Base-by-base conservation (phyloP, 2,329 filamentous ascomycete genomes). In the Diaporthe aspalathi region DNA sequence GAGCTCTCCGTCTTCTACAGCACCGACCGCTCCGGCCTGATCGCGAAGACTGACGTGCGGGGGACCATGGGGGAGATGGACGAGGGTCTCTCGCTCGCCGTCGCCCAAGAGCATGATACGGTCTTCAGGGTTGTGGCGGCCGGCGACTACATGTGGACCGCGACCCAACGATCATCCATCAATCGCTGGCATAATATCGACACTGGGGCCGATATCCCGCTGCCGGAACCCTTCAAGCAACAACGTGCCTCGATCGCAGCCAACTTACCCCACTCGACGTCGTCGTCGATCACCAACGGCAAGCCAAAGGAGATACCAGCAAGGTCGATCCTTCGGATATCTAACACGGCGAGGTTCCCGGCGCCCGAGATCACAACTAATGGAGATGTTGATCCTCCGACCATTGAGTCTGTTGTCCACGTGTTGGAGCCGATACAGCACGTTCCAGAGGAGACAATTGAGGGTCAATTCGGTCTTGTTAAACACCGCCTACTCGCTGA, bases 41-140 rank as follows among this genome's bases (percentile, higher is more conserved):
- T 99, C n/a, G 95, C 94, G 68, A 99, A 98, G 85, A 98, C 95
- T 0, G 96, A 99, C 79, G 92, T 95, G 32, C 89, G 95, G 74
- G 88, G 88, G 16, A 90, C 91, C 70, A 86, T 91, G 35, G 87
- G 89, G 24, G 92, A 94, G 71, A 88, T 95, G 81, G 95, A 98
- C 77, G 93, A 97, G 76, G 96, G 95, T 0, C 84, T 97, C 9
- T 97, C 94, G 17, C 87, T 98, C 17, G 95, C 95, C n/a, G 86
- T 97, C 7, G 93, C 94, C 66, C 94, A 98, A 79, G 96, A 99
- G 81, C 93, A 97, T 76, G 93, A 94, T 75, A 94, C 92, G 3
- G 91, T 95, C 8, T 90, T 83, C 78, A 92, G 91, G 79, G 81
- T 92, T 8, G 86, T 92, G 65, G 89, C 89, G 27, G 90, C 91